phyloP scores from a whole-genome alignment of 2,329 filamentous ascomycete species.

The Rutstroemia sp. region DNA sequence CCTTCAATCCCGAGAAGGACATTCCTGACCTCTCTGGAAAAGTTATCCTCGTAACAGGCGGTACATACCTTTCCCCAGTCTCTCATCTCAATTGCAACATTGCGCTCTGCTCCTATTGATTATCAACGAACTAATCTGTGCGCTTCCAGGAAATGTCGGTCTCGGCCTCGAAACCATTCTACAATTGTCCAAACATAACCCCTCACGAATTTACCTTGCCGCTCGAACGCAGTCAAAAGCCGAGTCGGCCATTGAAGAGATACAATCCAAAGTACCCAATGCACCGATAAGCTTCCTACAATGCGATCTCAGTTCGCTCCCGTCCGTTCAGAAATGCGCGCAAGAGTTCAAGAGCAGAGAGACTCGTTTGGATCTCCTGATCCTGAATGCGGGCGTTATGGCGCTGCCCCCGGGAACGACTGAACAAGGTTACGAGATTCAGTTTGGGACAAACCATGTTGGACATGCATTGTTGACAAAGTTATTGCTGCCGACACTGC shows the following conservation, averaged over 20 bases:
- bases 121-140: neutral
- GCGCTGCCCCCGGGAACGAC: conserved; percentile 32
- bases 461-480: conserved; percentile 39
- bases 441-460: conserved; percentile 43
- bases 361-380: conserved; percentile 37
- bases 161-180: conserved; percentile 38
- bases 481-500: conserved; percentile 30
- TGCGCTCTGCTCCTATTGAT: no score
- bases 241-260: conserved; percentile 33
- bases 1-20: conserved; percentile 18
- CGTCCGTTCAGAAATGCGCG: conserved; percentile 36
- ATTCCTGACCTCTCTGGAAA: conserved; percentile 33
- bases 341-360: conserved; percentile 30
- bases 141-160: conserved; percentile 30
- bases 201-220: conserved; percentile 33
- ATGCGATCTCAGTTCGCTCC: conserved; percentile 38
- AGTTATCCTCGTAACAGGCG: conserved; percentile 32
- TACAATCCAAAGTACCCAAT: conserved; percentile 23
- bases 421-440: conserved; percentile 40
- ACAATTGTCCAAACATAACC: conserved; percentile 34
- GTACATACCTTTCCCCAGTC: neutral
- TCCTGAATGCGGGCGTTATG: conserved; percentile 41
- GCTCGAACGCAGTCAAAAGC: conserved; percentile 32
- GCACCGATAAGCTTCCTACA: conserved; percentile 8
- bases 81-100: neutral